Evolutionary conservation across 495 filamentous ascomycete genomes (phyloP), one percentile per base, ranked within the genome.

Genomic region (Penicillium canescens): DNA sequence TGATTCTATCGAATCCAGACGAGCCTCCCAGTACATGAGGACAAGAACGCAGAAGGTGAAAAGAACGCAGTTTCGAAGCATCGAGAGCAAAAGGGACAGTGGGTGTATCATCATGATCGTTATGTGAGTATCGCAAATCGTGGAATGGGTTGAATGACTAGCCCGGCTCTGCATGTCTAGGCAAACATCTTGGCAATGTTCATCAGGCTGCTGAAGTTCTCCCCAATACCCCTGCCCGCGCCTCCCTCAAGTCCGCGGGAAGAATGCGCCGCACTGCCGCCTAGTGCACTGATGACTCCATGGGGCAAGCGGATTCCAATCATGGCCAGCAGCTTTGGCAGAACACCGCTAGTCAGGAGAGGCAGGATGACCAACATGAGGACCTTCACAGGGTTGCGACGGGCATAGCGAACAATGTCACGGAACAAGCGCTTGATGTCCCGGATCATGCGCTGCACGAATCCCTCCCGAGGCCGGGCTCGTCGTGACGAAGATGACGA

Each of bases 351-450:
- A 0, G 86, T 90, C 51, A 96, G 74, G 42, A 97, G 76, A 16
- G 92, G 92, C 78, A 96, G 80, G 47, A 95, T 82, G 28, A 95
- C 86, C 14, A 94, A 77, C 76, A 92, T 83, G 70, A 95, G 85
- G 3, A 93, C 86, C 70, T 92, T 94, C 57, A 90, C 60, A 0
- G 92, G 92, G 65, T 96, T 83, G 7, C 82, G 76, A 62, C 88
- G 84, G 50, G 87, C 86, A 68, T 91, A 95, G 66, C 83, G 78
- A 58, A 81, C 78, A 11, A 96, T 81, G 57, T 92, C 83, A 49
- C 87, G 86, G 26, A 95, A 66, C 26, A 92, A 75, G 23, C 84
- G 85, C 61, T 83, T 86, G 56, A 96, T 82, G 50, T 86, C 82
- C 59, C 81, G 78, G 61, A 90, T 67, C 35, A 91, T 75, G 52